Conservation (phyloP, 1,284 basidiomycete species). For the Amylostereum chailletii region DNA sequence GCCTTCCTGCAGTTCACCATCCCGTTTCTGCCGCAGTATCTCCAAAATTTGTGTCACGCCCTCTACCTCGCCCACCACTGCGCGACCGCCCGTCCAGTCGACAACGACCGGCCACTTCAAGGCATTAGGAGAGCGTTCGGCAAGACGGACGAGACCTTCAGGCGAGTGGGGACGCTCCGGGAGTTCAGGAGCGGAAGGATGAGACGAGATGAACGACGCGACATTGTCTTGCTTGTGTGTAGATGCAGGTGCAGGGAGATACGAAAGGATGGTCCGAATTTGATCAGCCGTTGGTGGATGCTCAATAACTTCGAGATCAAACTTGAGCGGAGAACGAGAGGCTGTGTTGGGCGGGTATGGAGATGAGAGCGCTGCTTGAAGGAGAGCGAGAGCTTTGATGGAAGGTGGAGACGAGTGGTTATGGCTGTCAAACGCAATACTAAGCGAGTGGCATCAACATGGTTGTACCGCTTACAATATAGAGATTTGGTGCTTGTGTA, state of each 20-base stretch:
- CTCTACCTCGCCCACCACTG: slow-evolving; percentile 56
- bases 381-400: slow-evolving; percentile 44
- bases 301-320: slow-evolving; percentile 66
- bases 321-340: slow-evolving; percentile 44
- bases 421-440: slow-evolving; percentile 34
- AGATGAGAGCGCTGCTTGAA: slow-evolving; percentile 45
- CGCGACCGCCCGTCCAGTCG: slow-evolving; percentile 64
- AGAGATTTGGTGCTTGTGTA: too few relatives aligned
- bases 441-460: too few relatives aligned
- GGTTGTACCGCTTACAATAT: too few relatives aligned
- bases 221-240: slow-evolving; percentile 18
- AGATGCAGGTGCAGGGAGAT: slow-evolving; percentile 31
- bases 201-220: slow-evolving; percentile 44
- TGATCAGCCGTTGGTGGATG: slow-evolving; percentile 61
- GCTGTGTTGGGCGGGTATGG: slow-evolving; percentile 49
- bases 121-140: slow-evolving; percentile 41
- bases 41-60: slow-evolving; percentile 60
- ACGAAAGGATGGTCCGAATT: slow-evolving; percentile 55
- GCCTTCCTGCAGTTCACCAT: slow-evolving; percentile 44
- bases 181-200: slow-evolving; percentile 36
- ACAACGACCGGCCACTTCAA: slow-evolving; percentile 75
- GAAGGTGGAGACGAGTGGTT: slow-evolving; percentile 56
- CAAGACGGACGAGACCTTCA: slow-evolving; percentile 41
- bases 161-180: slow-evolving; percentile 31
- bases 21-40: slow-evolving; percentile 48